Evolutionary conservation across 306 rosid species (phyloP), one percentile per base, ranked within the genome.

Genomic region (Ochetophila trinervis): DNA sequence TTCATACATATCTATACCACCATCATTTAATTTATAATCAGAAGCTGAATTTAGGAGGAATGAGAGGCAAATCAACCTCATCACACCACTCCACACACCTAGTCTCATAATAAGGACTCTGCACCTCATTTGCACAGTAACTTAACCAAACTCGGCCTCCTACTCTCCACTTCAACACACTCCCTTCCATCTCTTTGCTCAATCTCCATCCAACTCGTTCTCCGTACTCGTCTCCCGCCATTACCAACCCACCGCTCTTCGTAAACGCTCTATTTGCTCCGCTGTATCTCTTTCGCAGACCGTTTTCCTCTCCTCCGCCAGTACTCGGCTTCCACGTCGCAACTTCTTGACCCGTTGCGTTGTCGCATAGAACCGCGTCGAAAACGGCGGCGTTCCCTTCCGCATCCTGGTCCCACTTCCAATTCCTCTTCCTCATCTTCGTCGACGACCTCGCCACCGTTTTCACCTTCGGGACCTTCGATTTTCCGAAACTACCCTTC

Each of bases 11-110:
- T n/a, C n/a, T n/a, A n/a, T n/a, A 53, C 5, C 7, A 53, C 10
- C 1, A 53, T 9, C 19, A 18, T 9, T 5, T 22, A 8, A 11
- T 18, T 10, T 21, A 13, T 20, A 35, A 16, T 72, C 63, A 72
- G 0, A 11, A 23, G 45, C 16, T 66, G 19, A 48, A 23, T 68
- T 88, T 85, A n/a, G 37, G 64, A 36, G 61, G 84, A 68, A 92
- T 80, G 14, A 92, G 75, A 68, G 98, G 98, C 88, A 92, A 77
- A 76, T 92, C 98, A 75, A 92, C 98, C 82, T 92, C 98, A 63
- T 92, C 96, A 23, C 96, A 92, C 98, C 96, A 87, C 64, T 92
- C 91, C 16, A 89, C 82, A 47, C 60, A 79, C 77, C 98, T 84
- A 0, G 98, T 87, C 77, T 92, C 96, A 73, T 52, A 70, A 67